Conservation (phyloP, 1,284 basidiomycete species). For the Puccinia hordei region DNA sequence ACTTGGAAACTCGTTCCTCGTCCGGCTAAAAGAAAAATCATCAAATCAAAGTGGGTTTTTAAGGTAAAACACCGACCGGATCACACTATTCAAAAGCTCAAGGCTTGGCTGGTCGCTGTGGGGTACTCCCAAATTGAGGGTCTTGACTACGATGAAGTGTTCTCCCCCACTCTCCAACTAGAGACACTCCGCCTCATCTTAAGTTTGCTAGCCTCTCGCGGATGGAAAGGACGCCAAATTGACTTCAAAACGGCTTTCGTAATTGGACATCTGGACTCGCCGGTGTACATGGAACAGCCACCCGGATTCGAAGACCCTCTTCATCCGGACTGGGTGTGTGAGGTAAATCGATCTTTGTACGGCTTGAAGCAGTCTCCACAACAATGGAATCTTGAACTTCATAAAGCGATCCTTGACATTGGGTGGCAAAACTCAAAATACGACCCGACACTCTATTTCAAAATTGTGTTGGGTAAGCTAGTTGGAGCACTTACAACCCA, state of each 20-base stretch:
- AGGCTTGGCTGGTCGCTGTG: not conserved
- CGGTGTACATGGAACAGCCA: not conserved
- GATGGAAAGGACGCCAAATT: not conserved
- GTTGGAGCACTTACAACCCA: not conserved
- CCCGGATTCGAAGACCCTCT: no score
- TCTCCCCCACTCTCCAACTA: slow-evolving; percentile 6
- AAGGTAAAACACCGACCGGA: no score
- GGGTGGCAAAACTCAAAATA: not conserved
- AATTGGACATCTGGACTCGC: not conserved
- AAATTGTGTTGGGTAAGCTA: not conserved
- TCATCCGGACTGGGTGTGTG: slow-evolving; percentile 14
- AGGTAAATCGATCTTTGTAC: not conserved
- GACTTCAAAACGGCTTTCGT: not conserved
- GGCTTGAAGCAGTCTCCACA: not conserved
- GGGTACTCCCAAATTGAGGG: slow-evolving; percentile 9
- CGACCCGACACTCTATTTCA: slow-evolving; percentile 26
- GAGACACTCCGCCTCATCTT: no score
- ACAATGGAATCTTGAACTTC: not conserved
- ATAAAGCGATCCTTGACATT: not conserved
- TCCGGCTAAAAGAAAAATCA: no score
- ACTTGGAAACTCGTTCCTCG: no score
- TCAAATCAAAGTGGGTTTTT: no score
- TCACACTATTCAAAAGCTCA: no score
- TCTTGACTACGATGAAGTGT: not conserved
- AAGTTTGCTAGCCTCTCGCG: not conserved